Percentiles rank a stretch among this genome's conserved stretches.
phyloP scores from a whole-genome alignment of 805 yeast genomes.

The Pichia thaimueangensis region DNA sequence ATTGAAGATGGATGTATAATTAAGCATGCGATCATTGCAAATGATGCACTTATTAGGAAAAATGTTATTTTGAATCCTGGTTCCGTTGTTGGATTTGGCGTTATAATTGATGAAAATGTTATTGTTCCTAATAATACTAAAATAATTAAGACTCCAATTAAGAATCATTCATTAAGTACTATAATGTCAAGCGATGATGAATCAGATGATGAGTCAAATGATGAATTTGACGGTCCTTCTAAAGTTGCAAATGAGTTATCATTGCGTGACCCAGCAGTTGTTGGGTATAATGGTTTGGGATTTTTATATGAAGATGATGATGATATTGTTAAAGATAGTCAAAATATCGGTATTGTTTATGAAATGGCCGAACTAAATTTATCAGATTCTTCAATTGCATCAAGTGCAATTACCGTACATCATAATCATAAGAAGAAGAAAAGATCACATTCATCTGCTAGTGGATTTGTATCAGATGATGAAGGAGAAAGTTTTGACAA shows the following conservation, averaged over 20 bases:
- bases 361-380: constrained; percentile 39
- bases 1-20: constrained; percentile 61
- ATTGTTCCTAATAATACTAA: constrained; percentile 44
- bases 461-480: constrained; percentile 34
- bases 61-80: constrained; percentile 57
- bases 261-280: constrained; percentile 27
- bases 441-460: constrained; percentile 32
- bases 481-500: constrained; percentile 63
- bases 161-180: constrained; percentile 12
- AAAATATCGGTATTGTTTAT: constrained; percentile 34
- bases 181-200: constrained; percentile 17
- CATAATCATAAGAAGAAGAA: constrained; percentile 31
- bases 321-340: constrained; percentile 23
- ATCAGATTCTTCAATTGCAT: constrained; percentile 49
- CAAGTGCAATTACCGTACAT: constrained; percentile 34
- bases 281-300: constrained; percentile 48
- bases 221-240: constrained; percentile 3
- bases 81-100: constrained; percentile 72
- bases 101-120: constrained; percentile 51
- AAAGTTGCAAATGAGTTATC: constrained; percentile 13
- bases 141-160: constrained; percentile 44
- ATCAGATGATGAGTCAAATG: constrained; percentile 18
- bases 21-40: constrained; percentile 65
- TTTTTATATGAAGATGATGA: constrained; percentile 40
- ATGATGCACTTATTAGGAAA: constrained; percentile 47